phyloP scores from a whole-genome alignment of 768 basidiomycete genomes.

The Coprinopsis sp. region DNA sequence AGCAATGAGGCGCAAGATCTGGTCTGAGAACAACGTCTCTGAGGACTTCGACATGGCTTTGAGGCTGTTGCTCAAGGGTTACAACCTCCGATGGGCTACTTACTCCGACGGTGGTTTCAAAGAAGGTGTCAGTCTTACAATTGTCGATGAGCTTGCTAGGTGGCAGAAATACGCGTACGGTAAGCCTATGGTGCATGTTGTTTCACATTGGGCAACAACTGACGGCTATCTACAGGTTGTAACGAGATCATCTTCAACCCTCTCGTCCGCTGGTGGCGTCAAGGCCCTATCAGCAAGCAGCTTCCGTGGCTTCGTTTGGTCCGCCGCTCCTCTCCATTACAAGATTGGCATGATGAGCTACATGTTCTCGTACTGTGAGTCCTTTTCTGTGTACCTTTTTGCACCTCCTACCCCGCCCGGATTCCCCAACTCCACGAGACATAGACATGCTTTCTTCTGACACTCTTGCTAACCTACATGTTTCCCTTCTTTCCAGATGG shows the following conservation, averaged over 20 bases:
- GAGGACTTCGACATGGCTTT: slow-evolving; percentile 81
- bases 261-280: slow-evolving; percentile 65
- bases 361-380: slow-evolving; percentile 45
- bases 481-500: slow-evolving; percentile 35
- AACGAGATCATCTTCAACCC: slow-evolving; percentile 86
- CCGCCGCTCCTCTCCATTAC: slow-evolving; percentile 70
- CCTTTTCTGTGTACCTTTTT: slow-evolving; percentile 7
- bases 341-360: slow-evolving; percentile 78
- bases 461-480: too few relatives aligned
- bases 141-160: slow-evolving; percentile 83
- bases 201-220: slow-evolving; percentile 10
- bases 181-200: slow-evolving; percentile 13
- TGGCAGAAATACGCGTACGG: slow-evolving; percentile 80
- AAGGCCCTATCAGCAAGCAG: slow-evolving; percentile 76
- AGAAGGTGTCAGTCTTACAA: slow-evolving; percentile 83
- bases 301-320: slow-evolving; percentile 74
- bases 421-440: background rate
- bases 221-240: slow-evolving; percentile 35
- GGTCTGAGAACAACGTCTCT: slow-evolving; percentile 73
- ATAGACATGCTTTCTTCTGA: too few relatives aligned
- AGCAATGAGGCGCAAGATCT: slow-evolving; percentile 64
- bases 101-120: slow-evolving; percentile 84
- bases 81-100: slow-evolving; percentile 77
- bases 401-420: background rate
- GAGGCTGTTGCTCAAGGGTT: slow-evolving; percentile 62